A percentile compares a stretch with the other conserved stretches of the same genome.
These are phyloP conservation scores for Aspergillus brasiliensis DNA, from an alignment of 2,329 filamentous ascomycete species.

Conservation along the genomic window DNA sequence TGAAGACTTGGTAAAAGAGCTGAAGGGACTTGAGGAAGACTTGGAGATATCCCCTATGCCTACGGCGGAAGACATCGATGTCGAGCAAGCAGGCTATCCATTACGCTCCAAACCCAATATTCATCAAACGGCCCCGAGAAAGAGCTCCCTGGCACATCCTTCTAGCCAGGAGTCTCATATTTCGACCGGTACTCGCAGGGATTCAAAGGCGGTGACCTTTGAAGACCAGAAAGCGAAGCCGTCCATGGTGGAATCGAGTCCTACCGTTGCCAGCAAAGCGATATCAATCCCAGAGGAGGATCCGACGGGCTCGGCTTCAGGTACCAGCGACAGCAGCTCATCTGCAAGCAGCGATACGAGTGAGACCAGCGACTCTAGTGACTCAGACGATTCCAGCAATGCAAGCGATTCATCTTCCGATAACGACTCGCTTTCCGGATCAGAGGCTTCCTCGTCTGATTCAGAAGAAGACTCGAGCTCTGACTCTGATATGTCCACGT, in stretches of 20 bases:
- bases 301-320: slow-evolving; percentile 13
- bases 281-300: slow-evolving; percentile 19
- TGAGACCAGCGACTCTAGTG: slow-evolving; percentile 24
- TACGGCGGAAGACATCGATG: slow-evolving; percentile 22
- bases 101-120: slow-evolving; percentile 16
- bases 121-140: slow-evolving; percentile 9
- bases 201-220: slow-evolving; percentile 40
- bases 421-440: slow-evolving; percentile 36
- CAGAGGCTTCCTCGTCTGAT: slow-evolving; percentile 39
- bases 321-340: slow-evolving; percentile 14
- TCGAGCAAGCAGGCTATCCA: slow-evolving; percentile 14
- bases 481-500: slow-evolving; percentile 29
- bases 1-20: slow-evolving; percentile 47
- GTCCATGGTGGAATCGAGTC: slow-evolving; percentile 13
- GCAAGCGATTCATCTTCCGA: slow-evolving; percentile 11
- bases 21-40: slow-evolving; percentile 49
- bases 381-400: slow-evolving; percentile 30
- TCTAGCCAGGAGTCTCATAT: slow-evolving; percentile 22
- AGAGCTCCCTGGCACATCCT: slow-evolving; percentile 12
- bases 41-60: slow-evolving; percentile 34
- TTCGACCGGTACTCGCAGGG: slow-evolving; percentile 27
- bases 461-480: slow-evolving; percentile 32
- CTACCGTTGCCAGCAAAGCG: slow-evolving; percentile 17
- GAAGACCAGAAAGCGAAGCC: slow-evolving; percentile 19
- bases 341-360: slow-evolving; percentile 24